These are phyloP conservation scores for Ceriops zippeliana DNA, from an alignment of 345 rosid species.

Conservation along the genomic window DNA sequence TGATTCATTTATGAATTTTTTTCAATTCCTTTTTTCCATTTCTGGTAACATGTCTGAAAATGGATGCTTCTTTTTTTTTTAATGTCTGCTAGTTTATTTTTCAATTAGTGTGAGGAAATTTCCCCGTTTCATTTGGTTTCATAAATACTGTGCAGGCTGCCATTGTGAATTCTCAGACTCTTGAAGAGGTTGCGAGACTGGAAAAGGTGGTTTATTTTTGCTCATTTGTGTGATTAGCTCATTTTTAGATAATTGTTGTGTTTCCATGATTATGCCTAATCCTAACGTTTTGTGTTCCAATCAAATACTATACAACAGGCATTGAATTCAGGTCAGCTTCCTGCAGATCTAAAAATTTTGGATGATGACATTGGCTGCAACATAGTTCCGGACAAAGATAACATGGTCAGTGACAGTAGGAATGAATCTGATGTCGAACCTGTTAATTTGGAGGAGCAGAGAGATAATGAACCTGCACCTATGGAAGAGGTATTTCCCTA, in stretches of 20 bases:
- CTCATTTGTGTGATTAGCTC: conserved; percentile 3
- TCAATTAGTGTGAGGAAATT: neutral
- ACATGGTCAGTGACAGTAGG: conserved; percentile 32
- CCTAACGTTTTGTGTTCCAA: conserved; percentile 17
- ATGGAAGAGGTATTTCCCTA: conserved; percentile 60
- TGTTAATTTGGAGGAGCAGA: conserved; percentile 29
- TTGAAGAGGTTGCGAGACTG: conserved; percentile 98
- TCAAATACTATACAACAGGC: conserved; percentile 52
- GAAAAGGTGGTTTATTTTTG: conserved; percentile 57
- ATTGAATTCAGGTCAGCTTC: conserved; percentile 87
- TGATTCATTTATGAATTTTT: no score
- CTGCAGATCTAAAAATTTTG: conserved; percentile 65
- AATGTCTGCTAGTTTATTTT: neutral
- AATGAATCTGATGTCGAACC: conserved; percentile 22
- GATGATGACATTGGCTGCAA: conserved; percentile 33
- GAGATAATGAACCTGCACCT: conserved; percentile 49
- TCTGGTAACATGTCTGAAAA: neutral
- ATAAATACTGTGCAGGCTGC: conserved; percentile 71
- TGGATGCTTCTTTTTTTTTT: neutral
- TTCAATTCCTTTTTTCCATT: no score
- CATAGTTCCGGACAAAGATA: conserved; percentile 35
- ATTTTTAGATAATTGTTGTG: neutral
- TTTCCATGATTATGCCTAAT: conserved; percentile 12
- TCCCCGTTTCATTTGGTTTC: conserved; percentile 12
- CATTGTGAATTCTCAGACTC: conserved; percentile 94